These are phyloP conservation scores for Fusarium sp. DNA, from an alignment of 2,329 filamentous ascomycete species.

Conservation along the genomic window DNA sequence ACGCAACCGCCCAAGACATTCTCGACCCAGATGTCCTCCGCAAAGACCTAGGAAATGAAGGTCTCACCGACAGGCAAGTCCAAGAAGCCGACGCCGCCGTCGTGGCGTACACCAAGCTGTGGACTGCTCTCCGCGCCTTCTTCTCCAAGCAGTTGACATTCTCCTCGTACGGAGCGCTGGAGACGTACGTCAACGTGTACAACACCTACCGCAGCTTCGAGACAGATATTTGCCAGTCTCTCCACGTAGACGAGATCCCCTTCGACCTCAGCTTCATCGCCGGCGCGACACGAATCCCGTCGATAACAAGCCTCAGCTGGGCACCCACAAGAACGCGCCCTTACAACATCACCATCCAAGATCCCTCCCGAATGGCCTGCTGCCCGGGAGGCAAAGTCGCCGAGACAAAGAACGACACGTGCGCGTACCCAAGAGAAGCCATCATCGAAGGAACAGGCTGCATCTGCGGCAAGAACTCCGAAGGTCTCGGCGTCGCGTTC, in stretches of 20 bases:
- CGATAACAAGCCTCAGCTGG: constrained; percentile 47
- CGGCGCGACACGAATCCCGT: constrained; percentile 44
- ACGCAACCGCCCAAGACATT: constrained; percentile 44
- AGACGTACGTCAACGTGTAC: constrained; percentile 50
- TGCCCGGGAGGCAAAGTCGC: constrained; percentile 46
- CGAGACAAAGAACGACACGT: constrained; percentile 34
- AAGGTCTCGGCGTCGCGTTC: constrained; percentile 46
- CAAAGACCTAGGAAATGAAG: constrained; percentile 42
- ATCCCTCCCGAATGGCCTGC: constrained; percentile 49
- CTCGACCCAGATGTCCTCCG: constrained; percentile 43
- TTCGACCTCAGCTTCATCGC: constrained; percentile 50
- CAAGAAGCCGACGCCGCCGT: constrained; percentile 44
- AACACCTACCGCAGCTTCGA: constrained; percentile 45
- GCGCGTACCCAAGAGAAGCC: constrained; percentile 49
- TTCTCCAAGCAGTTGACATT: constrained; percentile 42
- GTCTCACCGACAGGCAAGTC: constrained; percentile 31
- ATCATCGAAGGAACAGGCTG: constrained; percentile 47
- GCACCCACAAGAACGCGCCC: constrained; percentile 40
- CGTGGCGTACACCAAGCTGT: constrained; percentile 45
- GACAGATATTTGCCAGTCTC: constrained; percentile 50
- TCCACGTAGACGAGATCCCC: constrained; percentile 48
- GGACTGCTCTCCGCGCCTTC: constrained; percentile 47
- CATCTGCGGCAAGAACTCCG: constrained; percentile 49
- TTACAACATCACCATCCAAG: constrained; percentile 51
- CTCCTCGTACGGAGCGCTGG: constrained; percentile 39